Evolutionary conservation across 192 early-diverging fungal genomes (phyloP).

Genomic region (Backusella liffmaniae): DNA sequence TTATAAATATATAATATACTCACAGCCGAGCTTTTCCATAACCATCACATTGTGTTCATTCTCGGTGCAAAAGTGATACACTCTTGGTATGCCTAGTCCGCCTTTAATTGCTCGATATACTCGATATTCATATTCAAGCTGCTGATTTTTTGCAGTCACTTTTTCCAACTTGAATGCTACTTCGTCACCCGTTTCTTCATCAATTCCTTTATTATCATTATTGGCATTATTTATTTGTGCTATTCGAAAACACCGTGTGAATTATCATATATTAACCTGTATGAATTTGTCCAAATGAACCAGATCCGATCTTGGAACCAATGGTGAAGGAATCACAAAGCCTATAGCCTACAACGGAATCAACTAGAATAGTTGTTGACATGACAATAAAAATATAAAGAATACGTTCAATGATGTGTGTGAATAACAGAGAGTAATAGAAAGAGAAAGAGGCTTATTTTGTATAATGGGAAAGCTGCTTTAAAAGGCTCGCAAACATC

Average conservation of each 20-base stretch:
- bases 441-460: not conserved
- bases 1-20: not conserved
- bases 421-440: not conserved
- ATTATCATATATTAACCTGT: conserved; percentile 59
- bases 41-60: conserved; percentile 83
- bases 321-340: conserved; percentile 92
- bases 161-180: conserved; percentile 98
- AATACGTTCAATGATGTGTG: not conserved
- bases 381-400: not conserved
- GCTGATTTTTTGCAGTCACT: conserved; percentile 92
- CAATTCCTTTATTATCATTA: conserved; percentile 57
- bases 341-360: conserved; percentile 51
- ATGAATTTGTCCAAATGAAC: conserved; percentile 97
- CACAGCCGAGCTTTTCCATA: conserved; percentile 80
- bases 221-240: not conserved
- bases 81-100: conserved; percentile 87
- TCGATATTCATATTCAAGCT: conserved; percentile 95
- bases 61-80: conserved; percentile 80
- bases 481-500: not conserved
- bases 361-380: not conserved
- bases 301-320: conserved; percentile 93
- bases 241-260: not conserved
- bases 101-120: conserved; percentile 95
- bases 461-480: not conserved
- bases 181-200: conserved; percentile 88